Evolutionary conservation across 495 filamentous ascomycete genomes (phyloP).

Genomic region (Annulohypoxylon moriforme): DNA sequence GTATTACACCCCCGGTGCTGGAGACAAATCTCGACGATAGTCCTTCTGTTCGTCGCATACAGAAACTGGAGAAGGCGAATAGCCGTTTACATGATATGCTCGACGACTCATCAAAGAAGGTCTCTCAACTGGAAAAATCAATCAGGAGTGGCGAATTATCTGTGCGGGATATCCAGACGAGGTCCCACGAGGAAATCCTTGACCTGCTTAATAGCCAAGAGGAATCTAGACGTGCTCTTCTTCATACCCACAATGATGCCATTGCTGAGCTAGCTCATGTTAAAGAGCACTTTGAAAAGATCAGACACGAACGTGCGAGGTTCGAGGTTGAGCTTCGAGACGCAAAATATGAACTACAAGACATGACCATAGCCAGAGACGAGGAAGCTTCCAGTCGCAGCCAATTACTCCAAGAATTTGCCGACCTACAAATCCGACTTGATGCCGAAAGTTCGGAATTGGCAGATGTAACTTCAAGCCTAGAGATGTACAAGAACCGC

Average conservation of each 20-base stretch:
- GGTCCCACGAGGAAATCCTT: conserved; percentile 93
- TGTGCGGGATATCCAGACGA: conserved; percentile 90
- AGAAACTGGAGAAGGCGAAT: conserved; percentile 94
- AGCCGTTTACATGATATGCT: conserved; percentile 92
- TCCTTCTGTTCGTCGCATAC: conserved; percentile 81
- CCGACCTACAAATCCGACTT: conserved; percentile 92
- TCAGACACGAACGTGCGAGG: conserved; percentile 79
- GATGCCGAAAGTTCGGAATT: conserved; percentile 89
- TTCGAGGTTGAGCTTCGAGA: conserved; percentile 93
- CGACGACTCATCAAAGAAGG: conserved; percentile 93
- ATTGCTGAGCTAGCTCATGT: conserved; percentile 85
- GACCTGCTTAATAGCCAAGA: conserved; percentile 95
- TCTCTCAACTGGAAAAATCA: conserved; percentile 87
- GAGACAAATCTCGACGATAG: conserved; percentile 80
- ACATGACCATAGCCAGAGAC: conserved; percentile 78
- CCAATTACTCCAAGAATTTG: conserved; percentile 91
- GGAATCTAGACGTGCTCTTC: conserved; percentile 81
- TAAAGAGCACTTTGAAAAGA: conserved; percentile 85
- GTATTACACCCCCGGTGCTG: conserved; percentile 63
- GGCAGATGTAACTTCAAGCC: conserved; percentile 82
- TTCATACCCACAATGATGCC: conserved; percentile 86
- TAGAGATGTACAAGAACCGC: conserved; percentile 90
- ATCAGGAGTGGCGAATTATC: conserved; percentile 90
- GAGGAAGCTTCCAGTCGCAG: conserved; percentile 85
- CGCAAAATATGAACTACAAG: conserved; percentile 82